Evolutionary conservation across 768 basidiomycete species (phyloP).

Genomic region (Calocera viscosa): DNA sequence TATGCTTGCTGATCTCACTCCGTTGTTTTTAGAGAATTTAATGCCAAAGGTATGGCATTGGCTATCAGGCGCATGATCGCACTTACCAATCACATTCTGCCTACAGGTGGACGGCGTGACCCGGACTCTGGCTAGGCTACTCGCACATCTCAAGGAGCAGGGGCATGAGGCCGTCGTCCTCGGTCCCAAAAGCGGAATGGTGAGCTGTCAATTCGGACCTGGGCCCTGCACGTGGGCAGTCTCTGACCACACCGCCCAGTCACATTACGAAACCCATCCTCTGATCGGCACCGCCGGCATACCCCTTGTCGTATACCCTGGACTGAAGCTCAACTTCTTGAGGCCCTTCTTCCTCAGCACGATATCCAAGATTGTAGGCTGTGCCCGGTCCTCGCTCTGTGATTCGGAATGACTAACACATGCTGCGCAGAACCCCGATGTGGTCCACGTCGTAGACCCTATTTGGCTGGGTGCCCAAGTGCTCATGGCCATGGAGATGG

Average conservation of each 20-base stretch:
- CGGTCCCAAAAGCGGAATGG: constrained; percentile 31
- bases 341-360: constrained; percentile 30
- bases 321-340: constrained; percentile 33
- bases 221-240: not conserved
- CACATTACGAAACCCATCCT: constrained; percentile 30
- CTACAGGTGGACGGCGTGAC: constrained; percentile 35
- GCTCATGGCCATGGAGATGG: constrained; percentile 30
- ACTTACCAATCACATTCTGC: not conserved
- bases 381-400: not conserved
- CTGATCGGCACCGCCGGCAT: constrained; percentile 32
- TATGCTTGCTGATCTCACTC: not conserved
- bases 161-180: constrained; percentile 35
- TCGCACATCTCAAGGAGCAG: constrained; percentile 31
- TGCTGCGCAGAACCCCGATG: constrained; percentile 25
- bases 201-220: constrained; percentile 7
- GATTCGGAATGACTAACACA: constrained; percentile 7
- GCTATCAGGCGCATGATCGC: not conserved
- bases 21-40: constrained; percentile 27
- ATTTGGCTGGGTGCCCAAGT: constrained; percentile 38
- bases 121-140: constrained; percentile 31
- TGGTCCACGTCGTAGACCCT: constrained; percentile 36
- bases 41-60: constrained; percentile 24
- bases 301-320: constrained; percentile 32
- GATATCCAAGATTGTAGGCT: constrained; percentile 26
- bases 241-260: not conserved